Evolutionary conservation across 495 filamentous ascomycete genomes (phyloP).

Genomic region (Aspergillus biplanus): DNA sequence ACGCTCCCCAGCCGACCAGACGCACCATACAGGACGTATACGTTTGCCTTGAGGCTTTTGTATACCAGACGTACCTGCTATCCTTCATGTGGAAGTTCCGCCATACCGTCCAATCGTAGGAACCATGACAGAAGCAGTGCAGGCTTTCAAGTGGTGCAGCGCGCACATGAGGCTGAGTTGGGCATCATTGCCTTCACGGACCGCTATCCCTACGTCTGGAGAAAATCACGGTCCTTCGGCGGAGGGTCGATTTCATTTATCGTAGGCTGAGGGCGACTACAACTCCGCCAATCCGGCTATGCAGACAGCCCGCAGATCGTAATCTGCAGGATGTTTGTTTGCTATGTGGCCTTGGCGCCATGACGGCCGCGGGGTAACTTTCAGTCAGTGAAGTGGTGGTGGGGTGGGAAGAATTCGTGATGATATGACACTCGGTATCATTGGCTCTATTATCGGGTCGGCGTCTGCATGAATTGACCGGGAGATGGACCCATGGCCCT

Average conservation of each 20-base stretch:
- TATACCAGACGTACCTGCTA: not conserved
- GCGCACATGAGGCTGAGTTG: not conserved
- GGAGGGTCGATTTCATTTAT: not conserved
- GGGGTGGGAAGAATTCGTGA: not conserved
- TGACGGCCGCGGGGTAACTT: not conserved
- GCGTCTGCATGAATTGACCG: not conserved
- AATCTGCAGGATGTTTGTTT: not conserved
- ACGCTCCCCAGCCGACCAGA: not conserved
- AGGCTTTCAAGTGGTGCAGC: not conserved
- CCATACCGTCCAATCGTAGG: not conserved
- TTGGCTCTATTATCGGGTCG: not conserved
- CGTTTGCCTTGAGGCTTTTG: not conserved
- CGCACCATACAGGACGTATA: not conserved
- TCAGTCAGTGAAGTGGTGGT: not conserved
- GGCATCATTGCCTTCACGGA: too few species aligned
- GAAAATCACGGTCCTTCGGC: not conserved
- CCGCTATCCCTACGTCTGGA: not conserved
- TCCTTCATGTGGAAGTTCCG: not conserved
- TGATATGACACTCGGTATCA: not conserved
- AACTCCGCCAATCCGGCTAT: not conserved
- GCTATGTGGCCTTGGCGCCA: not conserved
- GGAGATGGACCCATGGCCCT: not conserved
- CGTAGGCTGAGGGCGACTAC: not conserved
- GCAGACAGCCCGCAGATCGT: not conserved
- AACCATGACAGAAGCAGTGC: not conserved